Percentiles rank a stretch among this genome's conserved stretches.
Evolutionary conservation across 148 eudicot genomes (phyloP).

Genomic region (Euryodendron excelsum): DNA sequence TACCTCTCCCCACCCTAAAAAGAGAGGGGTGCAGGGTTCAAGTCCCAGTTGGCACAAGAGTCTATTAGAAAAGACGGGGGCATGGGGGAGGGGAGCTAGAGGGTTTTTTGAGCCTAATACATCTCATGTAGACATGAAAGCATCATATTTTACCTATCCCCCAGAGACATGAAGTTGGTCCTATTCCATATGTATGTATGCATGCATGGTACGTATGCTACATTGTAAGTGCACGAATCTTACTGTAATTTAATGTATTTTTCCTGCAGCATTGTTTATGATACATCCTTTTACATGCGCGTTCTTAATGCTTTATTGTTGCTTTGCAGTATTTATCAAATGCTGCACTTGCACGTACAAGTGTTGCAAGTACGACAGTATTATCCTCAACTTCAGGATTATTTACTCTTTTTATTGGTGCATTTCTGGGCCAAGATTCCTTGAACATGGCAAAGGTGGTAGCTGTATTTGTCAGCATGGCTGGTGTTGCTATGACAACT

Average conservation of each 20-base stretch:
- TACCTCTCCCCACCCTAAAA: background rate
- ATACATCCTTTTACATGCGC: background rate
- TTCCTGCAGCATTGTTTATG: background rate
- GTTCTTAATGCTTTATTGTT: conserved; percentile 12
- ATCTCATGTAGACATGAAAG: background rate
- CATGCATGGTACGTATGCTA: no score
- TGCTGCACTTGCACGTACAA: conserved; percentile 96
- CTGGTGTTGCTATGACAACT: conserved; percentile 96
- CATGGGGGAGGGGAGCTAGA: background rate
- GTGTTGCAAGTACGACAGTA: conserved; percentile 98
- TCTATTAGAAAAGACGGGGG: background rate
- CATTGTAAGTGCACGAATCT: no score
- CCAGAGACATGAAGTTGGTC: background rate
- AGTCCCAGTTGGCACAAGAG: background rate
- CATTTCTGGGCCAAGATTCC: conserved; percentile 88
- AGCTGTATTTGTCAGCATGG: conserved; percentile 92
- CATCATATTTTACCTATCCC: background rate
- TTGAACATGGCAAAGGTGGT: conserved; percentile 77
- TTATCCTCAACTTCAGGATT: conserved; percentile 94
- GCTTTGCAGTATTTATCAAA: conserved; percentile 84
- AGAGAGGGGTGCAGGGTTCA: background rate
- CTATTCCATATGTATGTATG: no score
- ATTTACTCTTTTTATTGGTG: conserved; percentile 94
- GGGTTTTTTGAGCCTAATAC: background rate
- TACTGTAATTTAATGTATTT: background rate